phyloP scores from a whole-genome alignment of 345 rosid genomes.

The Salix caprea region DNA sequence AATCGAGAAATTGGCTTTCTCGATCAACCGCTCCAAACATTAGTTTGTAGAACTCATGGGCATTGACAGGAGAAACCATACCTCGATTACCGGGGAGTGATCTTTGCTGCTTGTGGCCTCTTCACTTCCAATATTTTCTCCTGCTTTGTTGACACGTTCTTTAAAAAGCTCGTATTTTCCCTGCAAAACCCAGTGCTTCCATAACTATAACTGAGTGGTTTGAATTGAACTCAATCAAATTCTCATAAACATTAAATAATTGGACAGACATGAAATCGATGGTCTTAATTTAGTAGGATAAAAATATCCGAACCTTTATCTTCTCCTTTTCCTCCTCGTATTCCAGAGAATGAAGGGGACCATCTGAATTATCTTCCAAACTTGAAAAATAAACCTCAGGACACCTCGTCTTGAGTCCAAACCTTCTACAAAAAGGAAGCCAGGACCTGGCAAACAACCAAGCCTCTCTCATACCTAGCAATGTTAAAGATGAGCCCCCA shows the following conservation, averaged over 20 bases:
- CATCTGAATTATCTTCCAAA: conserved; percentile 16
- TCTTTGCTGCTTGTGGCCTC: not conserved
- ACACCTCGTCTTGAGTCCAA: conserved; percentile 9
- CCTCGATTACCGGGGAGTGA: conserved; percentile 31
- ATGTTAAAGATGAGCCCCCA: conserved; percentile 33
- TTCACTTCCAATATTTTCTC: conserved; percentile 4
- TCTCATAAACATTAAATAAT: not conserved
- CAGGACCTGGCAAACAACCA: conserved; percentile 37
- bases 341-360: not conserved
- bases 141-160: conserved; percentile 10
- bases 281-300: not conserved
- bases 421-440: conserved; percentile 48
- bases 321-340: conserved; percentile 1
- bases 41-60: no score
- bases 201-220: not conserved
- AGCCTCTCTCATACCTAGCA: conserved; percentile 35
- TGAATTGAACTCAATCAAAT: not conserved
- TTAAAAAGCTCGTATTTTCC: conserved; percentile 28
- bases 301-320: not conserved
- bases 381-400: conserved; percentile 35
- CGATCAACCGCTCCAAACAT: not conserved
- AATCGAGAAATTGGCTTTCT: not conserved
- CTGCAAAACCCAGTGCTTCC: conserved; percentile 6
- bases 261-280: not conserved
- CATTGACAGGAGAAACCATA: not conserved